Evolutionary conservation across 176 grass and related monocot species (phyloP).

Genomic region (Otatea glauca): DNA sequence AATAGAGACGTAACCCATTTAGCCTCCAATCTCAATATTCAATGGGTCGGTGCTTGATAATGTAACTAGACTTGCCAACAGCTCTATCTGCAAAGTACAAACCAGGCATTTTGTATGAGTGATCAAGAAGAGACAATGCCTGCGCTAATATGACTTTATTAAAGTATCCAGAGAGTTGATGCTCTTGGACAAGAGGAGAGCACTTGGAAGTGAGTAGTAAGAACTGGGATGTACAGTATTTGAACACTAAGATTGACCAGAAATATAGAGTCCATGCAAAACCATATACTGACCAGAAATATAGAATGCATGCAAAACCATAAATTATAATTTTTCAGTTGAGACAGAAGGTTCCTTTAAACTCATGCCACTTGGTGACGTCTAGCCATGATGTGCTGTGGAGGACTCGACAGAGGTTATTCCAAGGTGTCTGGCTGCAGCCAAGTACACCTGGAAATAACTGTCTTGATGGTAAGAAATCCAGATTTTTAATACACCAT

Average conservation of each 20-base stretch:
- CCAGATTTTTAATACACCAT: background rate
- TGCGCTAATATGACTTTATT: background rate
- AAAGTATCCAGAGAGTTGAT: background rate
- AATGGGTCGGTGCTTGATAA: background rate
- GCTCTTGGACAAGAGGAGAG: background rate
- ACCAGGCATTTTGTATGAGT: background rate
- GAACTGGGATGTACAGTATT: background rate
- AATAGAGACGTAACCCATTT: background rate
- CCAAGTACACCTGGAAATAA: conserved; percentile 1
- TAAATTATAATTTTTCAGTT: background rate
- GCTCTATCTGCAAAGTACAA: background rate
- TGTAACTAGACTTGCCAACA: background rate
- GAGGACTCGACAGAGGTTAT: background rate
- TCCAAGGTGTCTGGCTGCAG: background rate
- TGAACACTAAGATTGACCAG: background rate
- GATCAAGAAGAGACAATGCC: background rate
- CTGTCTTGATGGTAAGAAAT: background rate
- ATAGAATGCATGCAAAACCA: background rate
- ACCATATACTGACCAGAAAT: background rate
- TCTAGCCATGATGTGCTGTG: background rate
- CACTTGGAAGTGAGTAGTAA: background rate
- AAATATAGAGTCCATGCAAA: background rate
- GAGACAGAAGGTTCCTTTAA: conserved; percentile 14
- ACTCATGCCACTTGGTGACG: background rate
- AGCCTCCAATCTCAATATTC: background rate